Conservation (phyloP, 768 basidiomycete genomes). For the Hygrocybe coccinea region DNA sequence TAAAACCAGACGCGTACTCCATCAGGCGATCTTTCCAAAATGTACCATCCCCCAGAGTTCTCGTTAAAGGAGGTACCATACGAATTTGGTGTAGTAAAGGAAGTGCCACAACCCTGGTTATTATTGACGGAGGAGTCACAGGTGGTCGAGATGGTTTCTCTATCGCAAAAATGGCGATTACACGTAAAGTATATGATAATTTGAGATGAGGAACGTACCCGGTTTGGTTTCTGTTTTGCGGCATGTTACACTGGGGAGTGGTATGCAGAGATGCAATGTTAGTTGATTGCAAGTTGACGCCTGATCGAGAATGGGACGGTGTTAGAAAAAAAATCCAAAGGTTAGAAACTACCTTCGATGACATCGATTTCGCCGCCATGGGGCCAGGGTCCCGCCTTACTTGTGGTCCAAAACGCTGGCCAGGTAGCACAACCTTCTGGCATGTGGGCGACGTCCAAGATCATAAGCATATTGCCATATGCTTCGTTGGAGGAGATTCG, state of each 20-base stretch:
- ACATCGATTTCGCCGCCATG: conserved; percentile 58
- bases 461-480: conserved; percentile 43
- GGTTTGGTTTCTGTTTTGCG: conserved; percentile 35
- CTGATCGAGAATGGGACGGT: conserved; percentile 22
- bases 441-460: conserved; percentile 57
- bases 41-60: conserved; percentile 58
- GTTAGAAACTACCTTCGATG: conserved; percentile 42
- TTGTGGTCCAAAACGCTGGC: conserved; percentile 63
- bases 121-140: conserved; percentile 48
- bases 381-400: conserved; percentile 52
- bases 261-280: conserved; percentile 59
- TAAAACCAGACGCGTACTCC: conserved; percentile 61
- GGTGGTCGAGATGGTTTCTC: conserved; percentile 36
- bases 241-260: conserved; percentile 44
- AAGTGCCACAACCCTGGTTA: conserved; percentile 61
- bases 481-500: conserved; percentile 45
- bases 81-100: conserved; percentile 34
- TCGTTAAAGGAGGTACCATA: conserved; percentile 48
- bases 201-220: conserved; percentile 36
- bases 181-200: not conserved
- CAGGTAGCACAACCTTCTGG: conserved; percentile 56
- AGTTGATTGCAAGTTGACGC: conserved; percentile 42
- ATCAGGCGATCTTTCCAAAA: conserved; percentile 37
- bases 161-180: conserved; percentile 16
- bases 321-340: not conserved